Evolutionary conservation across 805 yeast genomes (phyloP), one percentile per base, ranked within the genome.

Genomic region (Barnettozyma populi): DNA sequence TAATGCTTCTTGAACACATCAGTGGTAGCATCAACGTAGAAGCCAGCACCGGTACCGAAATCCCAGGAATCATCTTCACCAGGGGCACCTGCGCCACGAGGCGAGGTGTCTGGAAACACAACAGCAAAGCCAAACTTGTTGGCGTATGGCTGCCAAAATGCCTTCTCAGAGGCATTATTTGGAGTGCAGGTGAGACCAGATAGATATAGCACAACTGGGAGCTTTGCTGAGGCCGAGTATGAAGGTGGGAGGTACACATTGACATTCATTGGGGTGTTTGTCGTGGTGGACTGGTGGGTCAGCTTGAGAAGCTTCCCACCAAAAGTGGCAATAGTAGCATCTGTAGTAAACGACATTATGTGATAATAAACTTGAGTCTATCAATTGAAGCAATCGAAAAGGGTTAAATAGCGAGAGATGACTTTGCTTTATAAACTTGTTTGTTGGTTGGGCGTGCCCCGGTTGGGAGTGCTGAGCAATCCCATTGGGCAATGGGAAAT

Each of bases 71-170:
- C 95, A 58, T 82, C 81, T 62, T 85, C 94, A n/a, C 95, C 95
- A 29, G 77, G 81, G 50, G 84, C 73, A 43, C 72, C 73, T 13
- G 84, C 80, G 14, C 95, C 96, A 55, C 98, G 79, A 46, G 99
- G 98, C 8, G 98, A 90, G 4, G 99, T 94, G 67, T 92, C 99
- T 18, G 99, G 98, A 66, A 86, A 90, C 1, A 92, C 89, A 16
- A 92, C 69, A 0, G 95, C 96, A 64, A 92, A 83, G 5, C 95
- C 95, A 60, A 81, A 80, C 60, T 85, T 76, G 54, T 82, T 79
- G 7, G 95, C 96, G 62, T 82, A 84, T 48, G 82, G 78, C 57
- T 84, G 92, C 72, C 90, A 77, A 57, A 83, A 87, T 1, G 97
- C 96, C 74, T 94, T 94, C 64, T 94, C 98, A 9, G 90, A 75